Base-by-base conservation (phyloP, 345 rosid species). In the Reutealis trisperma region DNA sequence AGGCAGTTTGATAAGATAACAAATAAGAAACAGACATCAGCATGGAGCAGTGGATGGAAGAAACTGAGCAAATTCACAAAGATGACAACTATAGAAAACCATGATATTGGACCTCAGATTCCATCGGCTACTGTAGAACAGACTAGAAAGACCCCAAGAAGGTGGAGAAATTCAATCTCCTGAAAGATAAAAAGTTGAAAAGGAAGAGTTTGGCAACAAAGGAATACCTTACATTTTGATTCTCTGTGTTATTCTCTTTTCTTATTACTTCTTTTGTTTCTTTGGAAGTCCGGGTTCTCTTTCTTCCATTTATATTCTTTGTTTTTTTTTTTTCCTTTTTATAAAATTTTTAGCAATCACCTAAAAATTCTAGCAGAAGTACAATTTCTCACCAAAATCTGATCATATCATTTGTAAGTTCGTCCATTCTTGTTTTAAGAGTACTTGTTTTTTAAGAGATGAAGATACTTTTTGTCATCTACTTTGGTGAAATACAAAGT, bases 81-180 rank as follows among this genome's bases (percentile, higher is more conserved):
- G 90, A 91, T 86, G 88, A 85, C 81, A 58, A 63, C 58, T 49
- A 10, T 86, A n/a, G 99, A 93, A 74, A 83, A 78, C 78, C 94
- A 81, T 2, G 98, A 90, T 13, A 75, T 77, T 1, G 92, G 92
- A 74, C 71, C 88, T 25, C 94, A 88, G 82, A 67, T 73, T 37
- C 83, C 89, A 8, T 74, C 89, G 6, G 75, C 72, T 13, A 76
- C 86, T 22, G 87, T 80, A 59, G 94, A 89, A 61, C 92, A 88
- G 63, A 61, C 84, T 3, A 87, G 88, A 83, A 93, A 90, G 79
- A 77, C 94, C 42, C 94, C 96, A 15, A 89, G 99, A 84, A 89
- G 98, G 75, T 93, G 99, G 99, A 90, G 99, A 78, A 95, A 93
- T 84, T 93, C 99, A 18, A 92, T 92, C 79, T 95, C 99, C 27